Evolutionary conservation across 352 stramenopile genomes (phyloP).

Genomic region (Pythium apleroticum): DNA sequence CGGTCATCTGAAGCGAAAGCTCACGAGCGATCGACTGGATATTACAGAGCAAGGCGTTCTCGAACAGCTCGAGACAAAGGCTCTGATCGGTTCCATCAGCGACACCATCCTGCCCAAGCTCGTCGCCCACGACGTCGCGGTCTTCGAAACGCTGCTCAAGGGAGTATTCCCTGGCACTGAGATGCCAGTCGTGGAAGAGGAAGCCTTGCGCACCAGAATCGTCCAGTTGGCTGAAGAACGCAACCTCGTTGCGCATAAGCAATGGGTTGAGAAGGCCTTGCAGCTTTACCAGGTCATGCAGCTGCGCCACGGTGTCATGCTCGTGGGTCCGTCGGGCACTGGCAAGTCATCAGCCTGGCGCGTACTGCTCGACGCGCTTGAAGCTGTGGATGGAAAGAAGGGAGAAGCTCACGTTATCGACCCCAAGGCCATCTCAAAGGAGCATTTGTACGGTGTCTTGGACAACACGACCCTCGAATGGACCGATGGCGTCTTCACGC

Average conservation of each 20-base stretch:
- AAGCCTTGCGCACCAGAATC: constrained; percentile 87
- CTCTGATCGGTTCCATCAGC: constrained; percentile 97
- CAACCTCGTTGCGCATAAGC: constrained; percentile 87
- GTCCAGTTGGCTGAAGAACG: constrained; percentile 90
- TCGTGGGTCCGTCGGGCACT: constrained; percentile 96
- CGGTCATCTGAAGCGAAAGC: constrained; percentile 97
- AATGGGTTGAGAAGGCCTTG: constrained; percentile 98
- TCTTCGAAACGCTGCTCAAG: constrained; percentile 96
- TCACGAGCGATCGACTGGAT: constrained; percentile 47
- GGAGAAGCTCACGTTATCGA: constrained; percentile 98
- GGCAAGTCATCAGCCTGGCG: constrained; percentile 97
- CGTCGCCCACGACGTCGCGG: constrained; percentile 95
- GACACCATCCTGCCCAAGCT: constrained; percentile 99
- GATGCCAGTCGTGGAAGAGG: constrained; percentile 84
- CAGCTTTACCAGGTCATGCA: constrained; percentile 98
- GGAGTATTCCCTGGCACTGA: constrained; percentile 96
- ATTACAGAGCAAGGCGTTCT: constrained; percentile 35
- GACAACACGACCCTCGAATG: constrained; percentile 99
- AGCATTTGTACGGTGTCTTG: constrained; percentile 98
- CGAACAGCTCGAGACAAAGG: constrained; percentile 89
- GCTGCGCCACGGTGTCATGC: constrained; percentile 98
- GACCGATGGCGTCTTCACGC: constrained; percentile 99
- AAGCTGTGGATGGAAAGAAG: constrained; percentile 95
- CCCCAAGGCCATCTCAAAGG: constrained; percentile 98
- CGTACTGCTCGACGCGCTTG: constrained; percentile 93